Evolutionary conservation across 1,284 basidiomycete species (phyloP), one percentile per base, ranked within the genome.

Genomic region (Bjerkandera adusta): DNA sequence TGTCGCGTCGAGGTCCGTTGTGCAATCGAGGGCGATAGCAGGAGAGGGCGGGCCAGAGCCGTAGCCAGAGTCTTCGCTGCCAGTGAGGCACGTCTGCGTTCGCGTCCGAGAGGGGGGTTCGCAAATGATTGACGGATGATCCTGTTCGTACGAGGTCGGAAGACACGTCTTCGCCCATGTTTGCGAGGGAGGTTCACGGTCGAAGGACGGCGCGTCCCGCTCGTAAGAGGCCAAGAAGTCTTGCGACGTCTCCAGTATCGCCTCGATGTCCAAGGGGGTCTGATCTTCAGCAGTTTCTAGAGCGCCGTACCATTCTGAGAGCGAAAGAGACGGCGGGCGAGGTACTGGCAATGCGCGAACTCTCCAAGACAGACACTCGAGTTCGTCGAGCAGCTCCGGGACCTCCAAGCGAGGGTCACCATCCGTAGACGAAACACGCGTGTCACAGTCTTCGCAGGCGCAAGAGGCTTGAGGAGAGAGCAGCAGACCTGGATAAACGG

Each of bases 311-410:
- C 22, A 40, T 11, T 40, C 45, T 13, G 29, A 13, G 11, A 40
- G 35, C 7, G 43, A 40, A 3, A 43, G 18, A 7, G 49, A 36
- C 10, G 36, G 49, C 3, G 45, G 45, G 6, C 40, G n/a, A 3
- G 49, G 49, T n/a, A 47, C 34, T 22, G 49, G 40, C 16, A 51
- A 33, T 20, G 15, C 18, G 11, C 21, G 33, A 16, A 36, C 41
- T n/a, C n/a, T 21, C 7, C 11, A 1, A 4, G 49, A 39, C n/a
- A 51, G 21, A 11, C 7, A 21, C 22, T 47, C 49, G 29, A 51
- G 27, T 29, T 46, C 49, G n/a, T 40, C 20, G 12, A 51, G 34
- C 4, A 51, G n/a, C 10, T 24, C 46, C 5, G 6, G 15, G 24
- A 34, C 12, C 26, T 24, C 20, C 13, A 29, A 11, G 13, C 11